Conservation (phyloP, 306 rosid genomes). For the Prunus davidiana region DNA sequence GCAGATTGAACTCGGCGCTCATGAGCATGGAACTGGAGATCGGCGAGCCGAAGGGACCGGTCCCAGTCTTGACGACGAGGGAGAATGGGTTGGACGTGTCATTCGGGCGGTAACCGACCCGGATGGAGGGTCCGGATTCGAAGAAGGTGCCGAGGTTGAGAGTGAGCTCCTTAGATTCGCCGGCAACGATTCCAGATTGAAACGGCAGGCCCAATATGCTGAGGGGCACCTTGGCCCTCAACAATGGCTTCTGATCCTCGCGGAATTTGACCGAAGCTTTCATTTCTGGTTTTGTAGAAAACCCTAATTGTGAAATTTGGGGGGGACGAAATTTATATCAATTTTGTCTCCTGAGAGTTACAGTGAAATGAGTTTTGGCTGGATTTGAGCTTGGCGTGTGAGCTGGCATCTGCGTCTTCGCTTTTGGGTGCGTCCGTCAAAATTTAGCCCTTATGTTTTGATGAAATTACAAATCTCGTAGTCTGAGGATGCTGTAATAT, state of each 20-base stretch:
- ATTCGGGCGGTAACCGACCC: slow-evolving; percentile 65
- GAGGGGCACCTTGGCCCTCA: slow-evolving; percentile 74
- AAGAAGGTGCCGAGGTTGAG: slow-evolving; percentile 77
- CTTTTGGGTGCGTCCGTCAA: background rate
- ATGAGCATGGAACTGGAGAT: slow-evolving; percentile 59
- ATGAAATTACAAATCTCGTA: background rate
- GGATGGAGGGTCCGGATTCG: slow-evolving; percentile 64
- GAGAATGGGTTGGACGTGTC: slow-evolving; percentile 71
- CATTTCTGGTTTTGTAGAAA: slow-evolving; percentile 32
- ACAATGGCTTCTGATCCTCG: slow-evolving; percentile 67
- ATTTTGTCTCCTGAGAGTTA: too few species aligned
- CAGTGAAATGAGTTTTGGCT: background rate
- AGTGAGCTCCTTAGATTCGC: slow-evolving; percentile 73
- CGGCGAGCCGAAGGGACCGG: slow-evolving; percentile 78
- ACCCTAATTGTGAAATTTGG: slow-evolving; percentile 10
- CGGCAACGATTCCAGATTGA: slow-evolving; percentile 80
- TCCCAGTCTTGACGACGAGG: slow-evolving; percentile 61
- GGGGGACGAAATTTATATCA: background rate
- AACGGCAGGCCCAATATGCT: slow-evolving; percentile 73
- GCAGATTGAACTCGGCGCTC: slow-evolving; percentile 76
- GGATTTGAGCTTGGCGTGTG: background rate
- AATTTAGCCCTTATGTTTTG: background rate
- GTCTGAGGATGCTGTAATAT: background rate
- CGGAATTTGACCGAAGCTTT: slow-evolving; percentile 90
- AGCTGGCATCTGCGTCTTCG: background rate